Conservation (phyloP, 176 grass and related monocot genomes). For the Alopecurus myosuroides region DNA sequence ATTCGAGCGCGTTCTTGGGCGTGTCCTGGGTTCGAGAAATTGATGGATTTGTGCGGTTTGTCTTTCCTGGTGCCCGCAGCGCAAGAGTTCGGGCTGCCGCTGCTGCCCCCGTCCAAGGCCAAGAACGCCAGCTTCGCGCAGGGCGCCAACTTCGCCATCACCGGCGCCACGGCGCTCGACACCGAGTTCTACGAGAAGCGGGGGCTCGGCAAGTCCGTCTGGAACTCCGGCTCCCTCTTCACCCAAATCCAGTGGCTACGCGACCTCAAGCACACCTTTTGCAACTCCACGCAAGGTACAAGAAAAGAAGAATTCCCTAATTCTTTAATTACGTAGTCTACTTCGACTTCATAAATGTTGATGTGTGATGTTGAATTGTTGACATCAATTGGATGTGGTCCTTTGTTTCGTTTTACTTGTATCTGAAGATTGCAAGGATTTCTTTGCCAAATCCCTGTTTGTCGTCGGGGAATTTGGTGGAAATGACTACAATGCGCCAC, state of each 20-base stretch:
- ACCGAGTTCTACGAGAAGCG: slow-evolving; percentile 63
- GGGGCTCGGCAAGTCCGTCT: slow-evolving; percentile 55
- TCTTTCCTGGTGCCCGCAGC: slow-evolving; percentile 21
- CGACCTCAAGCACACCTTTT: slow-evolving; percentile 66
- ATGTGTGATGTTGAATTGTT: not conserved
- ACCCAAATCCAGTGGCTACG: slow-evolving; percentile 89
- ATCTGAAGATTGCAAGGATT: slow-evolving; percentile 57
- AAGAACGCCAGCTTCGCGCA: slow-evolving; percentile 55
- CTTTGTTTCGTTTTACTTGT: not conserved
- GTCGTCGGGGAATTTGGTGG: slow-evolving; percentile 74
- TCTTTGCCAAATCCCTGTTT: slow-evolving; percentile 62
- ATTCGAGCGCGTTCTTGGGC: not conserved
- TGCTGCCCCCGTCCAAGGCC: slow-evolving; percentile 70
- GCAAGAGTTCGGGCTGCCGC: slow-evolving; percentile 63
- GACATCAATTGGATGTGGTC: not conserved
- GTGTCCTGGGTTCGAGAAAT: not conserved
- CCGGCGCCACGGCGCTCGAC: slow-evolving; percentile 72
- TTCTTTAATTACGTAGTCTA: not conserved
- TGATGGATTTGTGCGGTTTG: not conserved
- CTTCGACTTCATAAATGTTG: not conserved
- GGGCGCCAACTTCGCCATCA: slow-evolving; percentile 88
- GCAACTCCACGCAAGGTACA: slow-evolving; percentile 48
- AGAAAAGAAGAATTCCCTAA: not conserved
- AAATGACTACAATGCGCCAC: slow-evolving; percentile 72
- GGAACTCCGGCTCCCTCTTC: slow-evolving; percentile 72